phyloP scores from a whole-genome alignment of 495 filamentous ascomycete species.

The Hypoxylon fuscum region DNA sequence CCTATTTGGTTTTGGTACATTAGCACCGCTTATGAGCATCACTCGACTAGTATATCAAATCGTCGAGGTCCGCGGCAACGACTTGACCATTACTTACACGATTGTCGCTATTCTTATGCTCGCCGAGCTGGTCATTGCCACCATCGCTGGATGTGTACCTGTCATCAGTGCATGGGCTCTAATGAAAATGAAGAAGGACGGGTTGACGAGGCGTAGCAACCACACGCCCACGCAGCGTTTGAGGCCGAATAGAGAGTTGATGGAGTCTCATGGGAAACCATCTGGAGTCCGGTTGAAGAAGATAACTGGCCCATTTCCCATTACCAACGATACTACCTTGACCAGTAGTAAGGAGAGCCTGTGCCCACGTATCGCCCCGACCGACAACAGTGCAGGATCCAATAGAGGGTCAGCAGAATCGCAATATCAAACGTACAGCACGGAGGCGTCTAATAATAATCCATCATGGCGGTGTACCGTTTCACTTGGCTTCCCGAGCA shows the following conservation, averaged over 20 bases:
- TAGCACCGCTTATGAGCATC: slow-evolving; percentile 22
- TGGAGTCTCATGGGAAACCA: neutral
- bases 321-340: too few relatives aligned
- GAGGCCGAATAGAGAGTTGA: neutral
- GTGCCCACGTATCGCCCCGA: too few relatives aligned
- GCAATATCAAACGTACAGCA: too few relatives aligned
- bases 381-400: too few relatives aligned
- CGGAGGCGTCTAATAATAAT: too few relatives aligned
- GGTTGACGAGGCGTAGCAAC: neutral
- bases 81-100: slow-evolving; percentile 20
- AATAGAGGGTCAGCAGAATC: too few relatives aligned
- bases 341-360: too few relatives aligned
- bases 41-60: slow-evolving; percentile 22
- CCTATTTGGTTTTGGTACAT: slow-evolving; percentile 20
- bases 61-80: too few relatives aligned
- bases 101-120: slow-evolving; percentile 26
- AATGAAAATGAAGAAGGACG: too few relatives aligned
- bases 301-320: neutral
- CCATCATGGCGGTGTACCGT: too few relatives aligned
- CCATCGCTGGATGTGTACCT: slow-evolving; percentile 22
- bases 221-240: neutral
- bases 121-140: slow-evolving; percentile 38
- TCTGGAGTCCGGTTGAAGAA: neutral
- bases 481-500: too few relatives aligned
- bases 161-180: slow-evolving; percentile 15